Percentiles rank a stretch among this genome's conserved stretches.
phyloP scores from a whole-genome alignment of 805 yeast species.

The Scheffersomyces stipitis region DNA sequence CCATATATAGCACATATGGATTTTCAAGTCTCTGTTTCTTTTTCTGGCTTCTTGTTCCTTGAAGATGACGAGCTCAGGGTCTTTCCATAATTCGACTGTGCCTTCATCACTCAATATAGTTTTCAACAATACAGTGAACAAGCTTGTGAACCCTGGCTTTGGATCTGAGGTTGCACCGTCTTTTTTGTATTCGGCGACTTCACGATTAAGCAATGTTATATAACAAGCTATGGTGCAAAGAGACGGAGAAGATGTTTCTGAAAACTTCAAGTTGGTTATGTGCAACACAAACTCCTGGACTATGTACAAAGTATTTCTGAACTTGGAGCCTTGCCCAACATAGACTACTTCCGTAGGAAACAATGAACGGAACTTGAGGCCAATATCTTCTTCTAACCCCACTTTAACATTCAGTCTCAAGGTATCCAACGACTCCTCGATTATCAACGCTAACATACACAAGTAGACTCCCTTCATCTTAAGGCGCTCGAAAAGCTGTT shows the following conservation, averaged over 20 bases:
- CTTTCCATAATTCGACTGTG: slow-evolving; percentile 30
- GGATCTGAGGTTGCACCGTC: slow-evolving; percentile 14
- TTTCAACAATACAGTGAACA: slow-evolving; percentile 20
- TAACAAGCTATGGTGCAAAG: slow-evolving; percentile 17
- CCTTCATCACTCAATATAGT: slow-evolving; percentile 11
- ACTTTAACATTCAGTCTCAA: slow-evolving; percentile 11
- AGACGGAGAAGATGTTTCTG: slow-evolving; percentile 8
- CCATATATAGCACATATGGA: slow-evolving; percentile 37
- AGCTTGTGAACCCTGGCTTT: slow-evolving; percentile 14
- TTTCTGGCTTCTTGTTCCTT: slow-evolving; percentile 13
- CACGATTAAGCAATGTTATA: slow-evolving; percentile 24
- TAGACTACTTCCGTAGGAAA: slow-evolving; percentile 25
- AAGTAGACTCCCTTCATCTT: slow-evolving; percentile 26
- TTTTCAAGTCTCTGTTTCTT: slow-evolving; percentile 20
- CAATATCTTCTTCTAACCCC: slow-evolving; percentile 7
- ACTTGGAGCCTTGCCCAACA: slow-evolving; percentile 15
- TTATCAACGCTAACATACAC: slow-evolving; percentile 28
- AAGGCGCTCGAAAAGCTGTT: slow-evolving; percentile 14
- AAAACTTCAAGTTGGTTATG: neutral
- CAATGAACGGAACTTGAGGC: slow-evolving; percentile 13
- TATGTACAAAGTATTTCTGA: slow-evolving; percentile 8
- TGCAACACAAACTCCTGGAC: slow-evolving; percentile 11
- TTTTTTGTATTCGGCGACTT: slow-evolving; percentile 17
- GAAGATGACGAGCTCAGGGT: slow-evolving; percentile 28
- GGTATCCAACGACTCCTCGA: slow-evolving; percentile 30